Evolutionary conservation across 257 asterid genomes (phyloP), one percentile per base, ranked within the genome.

Genomic region (Forsythia suspensa): DNA sequence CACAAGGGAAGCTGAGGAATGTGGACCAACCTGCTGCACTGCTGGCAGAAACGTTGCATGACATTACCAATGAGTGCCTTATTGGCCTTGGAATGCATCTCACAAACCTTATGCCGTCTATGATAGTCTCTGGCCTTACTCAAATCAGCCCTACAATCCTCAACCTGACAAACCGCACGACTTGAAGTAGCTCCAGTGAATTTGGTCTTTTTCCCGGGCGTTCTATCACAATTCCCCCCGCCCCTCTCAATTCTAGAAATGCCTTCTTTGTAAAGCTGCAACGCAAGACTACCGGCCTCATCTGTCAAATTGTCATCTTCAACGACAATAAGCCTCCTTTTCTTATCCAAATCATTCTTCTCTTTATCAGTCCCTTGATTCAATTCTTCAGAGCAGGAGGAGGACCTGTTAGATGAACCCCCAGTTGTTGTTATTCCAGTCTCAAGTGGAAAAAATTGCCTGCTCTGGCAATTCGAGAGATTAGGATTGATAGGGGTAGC

Each of bases 21-120:
- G 21, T 44, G 18, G 59, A 79, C 78, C 75, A 69, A 92, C 97
- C 97, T 90, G 87, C 97, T 93, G 82, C 97, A 93, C 91, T 91
- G 97, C 87, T 91, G 96, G 85, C 97, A 91, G 81, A 91, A 93
- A 0, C 97, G 90, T 86, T 91, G 98, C 97, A 93, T 88, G 80
- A 86, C 84, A 78, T 88, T 90, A 21, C 85, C 92, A 4, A 91
- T 90, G 46, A 90, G 91, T 7, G 97, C 97, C 76, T 79, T 83
- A 78, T 75, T 87, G 59, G 93, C 89, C 85, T 91, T 91, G 65
- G 97, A 93, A 80, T 90, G 95, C 87, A 85, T 82, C 89, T 91
- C 90, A 79, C 97, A 93, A 48, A 91, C 97, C 79, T 93, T 93
- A 75, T 93, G 97, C 29, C 97, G 86, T 40, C 95, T 82, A 80